These are phyloP conservation scores for Leptomonas seymouri DNA, from an alignment of 208 protist species.

Conservation along the genomic window DNA sequence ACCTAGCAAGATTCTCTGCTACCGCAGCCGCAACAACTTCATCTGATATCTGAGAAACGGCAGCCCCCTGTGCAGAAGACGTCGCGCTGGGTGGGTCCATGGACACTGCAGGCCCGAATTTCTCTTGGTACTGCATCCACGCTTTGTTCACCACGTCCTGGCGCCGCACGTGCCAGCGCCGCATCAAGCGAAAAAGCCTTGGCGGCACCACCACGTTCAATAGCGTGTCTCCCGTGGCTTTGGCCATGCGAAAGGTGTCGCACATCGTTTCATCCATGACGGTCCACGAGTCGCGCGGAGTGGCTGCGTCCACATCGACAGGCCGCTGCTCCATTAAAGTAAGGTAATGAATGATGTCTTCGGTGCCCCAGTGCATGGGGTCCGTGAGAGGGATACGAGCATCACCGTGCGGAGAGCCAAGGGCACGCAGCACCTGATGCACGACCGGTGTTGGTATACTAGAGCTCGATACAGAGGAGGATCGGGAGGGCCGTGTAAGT, in stretches of 20 bases:
- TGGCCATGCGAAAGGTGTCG: conserved; percentile 69
- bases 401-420: conserved; percentile 61
- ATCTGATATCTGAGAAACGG: not conserved
- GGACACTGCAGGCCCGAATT: not conserved
- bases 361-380: conserved; percentile 70
- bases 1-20: conserved; percentile 18
- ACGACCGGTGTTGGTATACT: conserved; percentile 21
- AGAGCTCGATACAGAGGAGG: not conserved
- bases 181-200: conserved; percentile 75
- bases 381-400: conserved; percentile 48
- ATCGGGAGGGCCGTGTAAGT: not conserved
- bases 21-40: conserved; percentile 17
- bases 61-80: too few relatives aligned
- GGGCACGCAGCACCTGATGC: conserved; percentile 23
- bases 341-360: conserved; percentile 63
- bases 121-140: conserved; percentile 30
- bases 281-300: conserved; percentile 2
- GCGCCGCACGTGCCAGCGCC: conserved; percentile 77
- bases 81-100: not conserved
- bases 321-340: conserved; percentile 42
- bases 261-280: conserved; percentile 73
- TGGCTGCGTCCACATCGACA: conserved; percentile 4
- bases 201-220: conserved; percentile 69
- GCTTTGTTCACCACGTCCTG: conserved; percentile 41
- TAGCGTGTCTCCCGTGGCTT: conserved; percentile 62